A percentile compares a stretch with the other conserved stretches of the same genome.
These are phyloP conservation scores for Fusarium sp. DNA, from an alignment of 2,329 filamentous ascomycete genomes.

Conservation along the genomic window DNA sequence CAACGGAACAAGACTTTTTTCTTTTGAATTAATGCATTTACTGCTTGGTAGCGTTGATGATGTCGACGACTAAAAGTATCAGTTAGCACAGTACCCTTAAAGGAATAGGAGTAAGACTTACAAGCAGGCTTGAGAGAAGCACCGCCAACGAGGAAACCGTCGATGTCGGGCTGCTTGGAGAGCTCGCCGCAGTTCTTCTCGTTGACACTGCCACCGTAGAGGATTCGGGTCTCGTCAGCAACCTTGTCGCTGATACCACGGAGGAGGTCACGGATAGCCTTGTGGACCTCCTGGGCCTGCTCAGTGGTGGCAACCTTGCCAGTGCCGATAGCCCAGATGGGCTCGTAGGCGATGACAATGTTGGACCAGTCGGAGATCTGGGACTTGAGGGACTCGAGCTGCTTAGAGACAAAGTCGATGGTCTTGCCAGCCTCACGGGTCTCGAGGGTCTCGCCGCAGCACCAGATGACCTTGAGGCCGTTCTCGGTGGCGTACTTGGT, in stretches of 20 bases:
- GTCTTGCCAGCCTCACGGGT: slow-evolving; percentile 89
- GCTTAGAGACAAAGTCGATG: slow-evolving; percentile 83
- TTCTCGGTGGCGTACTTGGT: slow-evolving; percentile 91
- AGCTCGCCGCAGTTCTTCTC: slow-evolving; percentile 99
- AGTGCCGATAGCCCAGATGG: slow-evolving; percentile 96
- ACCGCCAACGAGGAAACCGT: slow-evolving; percentile 97
- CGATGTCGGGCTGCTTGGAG: slow-evolving; percentile 92
- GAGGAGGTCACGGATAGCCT: slow-evolving; percentile 91
- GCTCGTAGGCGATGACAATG: slow-evolving; percentile 98
- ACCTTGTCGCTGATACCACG: slow-evolving; percentile 78
- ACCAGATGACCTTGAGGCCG: slow-evolving; percentile 92
- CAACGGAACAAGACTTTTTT: slow-evolving; percentile 25
- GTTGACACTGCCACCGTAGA: slow-evolving; percentile 96
- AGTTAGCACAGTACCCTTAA: neutral
- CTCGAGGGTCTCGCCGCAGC: slow-evolving; percentile 95
- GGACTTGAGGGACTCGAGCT: slow-evolving; percentile 84
- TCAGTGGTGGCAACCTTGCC: slow-evolving; percentile 90
- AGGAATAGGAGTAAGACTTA: slow-evolving; percentile 61
- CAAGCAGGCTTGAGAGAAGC: slow-evolving; percentile 97
- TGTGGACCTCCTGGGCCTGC: slow-evolving; percentile 95
- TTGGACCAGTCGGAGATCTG: slow-evolving; percentile 89
- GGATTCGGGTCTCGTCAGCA: slow-evolving; percentile 88
- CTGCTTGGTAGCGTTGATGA: slow-evolving; percentile 66
- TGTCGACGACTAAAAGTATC: slow-evolving; percentile 62
- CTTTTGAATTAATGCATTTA: slow-evolving; percentile 50